phyloP scores from a whole-genome alignment of 352 stramenopile species.

The Phytophthora citrophthora region DNA sequence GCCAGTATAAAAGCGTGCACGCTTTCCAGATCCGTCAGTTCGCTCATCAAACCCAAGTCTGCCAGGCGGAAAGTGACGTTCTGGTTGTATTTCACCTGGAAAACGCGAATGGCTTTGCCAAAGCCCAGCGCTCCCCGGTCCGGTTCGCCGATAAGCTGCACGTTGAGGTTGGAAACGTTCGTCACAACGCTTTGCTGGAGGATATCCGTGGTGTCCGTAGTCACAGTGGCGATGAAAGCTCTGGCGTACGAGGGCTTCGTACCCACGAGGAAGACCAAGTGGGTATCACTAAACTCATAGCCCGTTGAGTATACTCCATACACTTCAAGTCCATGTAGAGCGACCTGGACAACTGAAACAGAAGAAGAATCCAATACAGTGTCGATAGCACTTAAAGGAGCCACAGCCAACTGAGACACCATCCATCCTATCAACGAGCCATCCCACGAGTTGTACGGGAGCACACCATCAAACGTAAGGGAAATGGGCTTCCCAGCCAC shows the following conservation, averaged over 20 bases:
- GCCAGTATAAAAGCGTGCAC: conserved; percentile 20
- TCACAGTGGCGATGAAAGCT: conserved; percentile 14
- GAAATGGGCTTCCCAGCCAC: conserved; percentile 33
- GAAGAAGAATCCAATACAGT: conserved; percentile 6
- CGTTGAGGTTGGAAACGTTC: conserved; percentile 13
- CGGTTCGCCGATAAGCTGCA: conserved; percentile 32
- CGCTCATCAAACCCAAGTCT: conserved; percentile 34
- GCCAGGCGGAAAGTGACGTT: conserved; percentile 45
- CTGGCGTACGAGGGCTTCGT: conserved; percentile 22
- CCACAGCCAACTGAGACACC: conserved; percentile 22
- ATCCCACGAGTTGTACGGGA: conserved; percentile 15
- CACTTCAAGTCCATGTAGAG: conserved; percentile 8
- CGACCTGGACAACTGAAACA: neutral
- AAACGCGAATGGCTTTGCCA: conserved; percentile 19
- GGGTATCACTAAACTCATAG: conserved; percentile 14
- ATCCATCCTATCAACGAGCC: conserved; percentile 19
- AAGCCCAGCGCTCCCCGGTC: conserved; percentile 24
- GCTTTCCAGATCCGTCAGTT: conserved; percentile 35
- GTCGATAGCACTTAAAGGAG: conserved; percentile 10
- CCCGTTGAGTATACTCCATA: conserved; percentile 24
- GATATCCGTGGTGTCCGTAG: conserved; percentile 26
- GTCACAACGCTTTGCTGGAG: conserved; percentile 18
- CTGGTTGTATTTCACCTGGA: conserved; percentile 50
- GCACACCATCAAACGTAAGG: conserved; percentile 19
- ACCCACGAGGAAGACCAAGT: conserved; percentile 14